A percentile compares a stretch with the other conserved stretches of the same genome.
phyloP scores from a whole-genome alignment of 495 filamentous ascomycete genomes.

The Parathielavia appendiculata region DNA sequence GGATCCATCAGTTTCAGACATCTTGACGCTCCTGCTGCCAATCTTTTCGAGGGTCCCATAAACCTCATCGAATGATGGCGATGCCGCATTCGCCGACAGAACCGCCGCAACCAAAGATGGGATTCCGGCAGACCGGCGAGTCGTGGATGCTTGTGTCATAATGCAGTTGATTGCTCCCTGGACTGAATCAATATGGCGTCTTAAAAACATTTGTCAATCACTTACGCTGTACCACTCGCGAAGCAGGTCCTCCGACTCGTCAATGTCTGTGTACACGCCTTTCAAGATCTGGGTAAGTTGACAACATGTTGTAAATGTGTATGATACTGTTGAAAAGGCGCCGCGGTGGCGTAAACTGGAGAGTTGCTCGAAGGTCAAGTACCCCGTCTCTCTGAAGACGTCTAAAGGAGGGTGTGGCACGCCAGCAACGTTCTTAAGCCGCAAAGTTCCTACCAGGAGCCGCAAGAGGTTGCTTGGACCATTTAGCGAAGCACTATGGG shows the following conservation, averaged over 20 bases:
- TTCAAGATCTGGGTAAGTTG: slow-evolving; percentile 45
- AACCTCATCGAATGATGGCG: slow-evolving; percentile 49
- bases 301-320: slow-evolving; percentile 79
- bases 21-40: slow-evolving; percentile 47
- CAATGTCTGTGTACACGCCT: slow-evolving; percentile 31
- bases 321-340: slow-evolving; percentile 88
- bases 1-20: slow-evolving; percentile 52
- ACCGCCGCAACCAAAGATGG: slow-evolving; percentile 79
- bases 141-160: slow-evolving; percentile 67
- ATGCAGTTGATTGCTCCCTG: slow-evolving; percentile 61
- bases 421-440: slow-evolving; percentile 27
- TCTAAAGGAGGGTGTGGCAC: slow-evolving; percentile 35
- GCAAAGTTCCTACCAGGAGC: slow-evolving; percentile 45
- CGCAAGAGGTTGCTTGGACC: slow-evolving; percentile 51
- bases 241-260: slow-evolving; percentile 39
- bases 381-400: slow-evolving; percentile 56
- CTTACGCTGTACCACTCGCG: slow-evolving; percentile 66
- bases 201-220: neutral
- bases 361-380: slow-evolving; percentile 72
- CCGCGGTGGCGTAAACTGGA: slow-evolving; percentile 81
- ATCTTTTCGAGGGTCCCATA: slow-evolving; percentile 48
- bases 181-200: slow-evolving; percentile 13
- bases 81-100: slow-evolving; percentile 50
- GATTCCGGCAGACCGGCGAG: slow-evolving; percentile 85
- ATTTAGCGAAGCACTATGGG: slow-evolving; percentile 19